Evolutionary conservation across 78 protist species (phyloP).

Genomic region (Planoprotostelium fungivorum): DNA sequence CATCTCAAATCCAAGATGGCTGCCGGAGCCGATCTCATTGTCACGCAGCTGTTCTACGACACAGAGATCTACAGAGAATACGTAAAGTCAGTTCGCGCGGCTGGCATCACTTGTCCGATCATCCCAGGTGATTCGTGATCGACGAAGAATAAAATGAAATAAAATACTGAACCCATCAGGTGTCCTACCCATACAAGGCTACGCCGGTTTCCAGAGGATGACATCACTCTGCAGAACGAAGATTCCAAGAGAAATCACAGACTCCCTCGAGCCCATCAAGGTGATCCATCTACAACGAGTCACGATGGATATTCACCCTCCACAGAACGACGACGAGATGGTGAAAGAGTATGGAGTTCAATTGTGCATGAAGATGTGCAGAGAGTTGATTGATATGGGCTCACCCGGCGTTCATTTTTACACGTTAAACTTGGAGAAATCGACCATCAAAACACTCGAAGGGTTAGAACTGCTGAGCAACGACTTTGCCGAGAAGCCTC

Average conservation of each 20-base stretch:
- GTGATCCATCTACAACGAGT: neutral
- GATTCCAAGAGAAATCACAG: conserved; percentile 58
- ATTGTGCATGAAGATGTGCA: conserved; percentile 63
- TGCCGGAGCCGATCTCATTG: conserved; percentile 93
- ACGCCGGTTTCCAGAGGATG: conserved; percentile 79
- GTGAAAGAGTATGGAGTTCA: conserved; percentile 85
- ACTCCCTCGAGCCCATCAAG: conserved; percentile 67
- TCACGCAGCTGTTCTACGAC: conserved; percentile 95
- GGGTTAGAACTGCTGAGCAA: conserved; percentile 24
- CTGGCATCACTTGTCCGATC: conserved; percentile 91
- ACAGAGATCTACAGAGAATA: conserved; percentile 55
- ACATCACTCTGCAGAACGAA: conserved; percentile 59
- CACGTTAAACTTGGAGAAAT: conserved; percentile 88
- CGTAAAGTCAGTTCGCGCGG: conserved; percentile 52
- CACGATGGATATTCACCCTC: neutral
- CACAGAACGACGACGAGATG: conserved; percentile 79
- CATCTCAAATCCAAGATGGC: conserved; percentile 86
- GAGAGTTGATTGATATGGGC: conserved; percentile 48
- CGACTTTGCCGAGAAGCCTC: conserved; percentile 17
- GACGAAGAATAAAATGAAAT: too few relatives aligned
- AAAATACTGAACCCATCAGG: neutral
- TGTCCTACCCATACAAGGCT: conserved; percentile 91
- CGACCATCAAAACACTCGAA: conserved; percentile 50
- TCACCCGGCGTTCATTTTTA: conserved; percentile 90
- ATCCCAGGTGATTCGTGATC: conserved; percentile 82